Evolutionary conservation across 2,329 filamentous ascomycete species (phyloP).

Genomic region (Ceratocystis lukuohia): DNA sequence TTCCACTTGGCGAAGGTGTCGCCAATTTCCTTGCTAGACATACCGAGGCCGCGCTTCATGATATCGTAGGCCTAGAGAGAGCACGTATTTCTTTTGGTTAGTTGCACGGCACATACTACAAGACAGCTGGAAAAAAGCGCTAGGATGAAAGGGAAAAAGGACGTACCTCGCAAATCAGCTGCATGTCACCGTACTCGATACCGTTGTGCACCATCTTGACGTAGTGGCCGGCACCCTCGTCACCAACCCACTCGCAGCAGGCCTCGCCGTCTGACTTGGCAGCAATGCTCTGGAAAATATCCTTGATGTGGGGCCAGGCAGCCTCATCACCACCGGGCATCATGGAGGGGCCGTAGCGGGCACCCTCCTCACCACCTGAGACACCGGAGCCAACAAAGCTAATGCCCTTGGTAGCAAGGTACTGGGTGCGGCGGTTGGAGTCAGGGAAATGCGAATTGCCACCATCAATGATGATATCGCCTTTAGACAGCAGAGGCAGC

Average conservation of each 20-base stretch:
- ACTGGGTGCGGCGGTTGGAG: slow-evolving; percentile 91
- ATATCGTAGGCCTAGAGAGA: slow-evolving; percentile 80
- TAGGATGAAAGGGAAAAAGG: not conserved
- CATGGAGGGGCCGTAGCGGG: slow-evolving; percentile 88
- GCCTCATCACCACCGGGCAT: slow-evolving; percentile 99
- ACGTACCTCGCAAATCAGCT: slow-evolving; percentile 90
- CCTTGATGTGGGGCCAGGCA: slow-evolving; percentile 97
- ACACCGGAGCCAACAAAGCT: slow-evolving; percentile 95
- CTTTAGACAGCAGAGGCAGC: slow-evolving; percentile 65
- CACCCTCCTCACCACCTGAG: slow-evolving; percentile 98
- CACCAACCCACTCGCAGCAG: slow-evolving; percentile 99
- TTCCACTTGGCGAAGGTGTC: slow-evolving; percentile 95
- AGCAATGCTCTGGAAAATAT: slow-evolving; percentile 94
- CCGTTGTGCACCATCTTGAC: slow-evolving; percentile 99
- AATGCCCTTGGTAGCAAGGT: slow-evolving; percentile 76
- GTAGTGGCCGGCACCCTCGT: slow-evolving; percentile 98
- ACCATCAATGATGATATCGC: slow-evolving; percentile 98
- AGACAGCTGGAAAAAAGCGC: not conserved
- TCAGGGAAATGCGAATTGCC: slow-evolving; percentile 99
- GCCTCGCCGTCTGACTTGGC: slow-evolving; percentile 95
- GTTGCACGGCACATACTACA: too few relatives aligned
- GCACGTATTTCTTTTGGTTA: not conserved
- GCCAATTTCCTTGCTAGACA: slow-evolving; percentile 87
- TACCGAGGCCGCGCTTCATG: slow-evolving; percentile 92
- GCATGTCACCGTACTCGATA: slow-evolving; percentile 99